Percentiles rank a stretch among this genome's conserved stretches.
phyloP scores from a whole-genome alignment of 495 filamentous ascomycete genomes.

The Letharia lupina region DNA sequence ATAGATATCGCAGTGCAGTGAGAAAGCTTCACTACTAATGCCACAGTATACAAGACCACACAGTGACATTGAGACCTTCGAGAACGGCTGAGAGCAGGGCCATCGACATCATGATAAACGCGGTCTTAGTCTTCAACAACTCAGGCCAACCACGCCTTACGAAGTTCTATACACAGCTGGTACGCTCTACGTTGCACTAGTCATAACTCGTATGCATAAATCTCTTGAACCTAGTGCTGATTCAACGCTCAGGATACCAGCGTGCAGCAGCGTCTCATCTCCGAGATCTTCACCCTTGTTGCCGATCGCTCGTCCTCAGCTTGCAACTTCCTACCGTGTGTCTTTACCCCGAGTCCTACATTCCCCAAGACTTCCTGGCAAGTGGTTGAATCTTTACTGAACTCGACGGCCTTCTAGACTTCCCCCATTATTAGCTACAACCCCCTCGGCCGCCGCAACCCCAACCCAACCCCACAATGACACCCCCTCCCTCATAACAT shows the following conservation, averaged over 20 bases:
- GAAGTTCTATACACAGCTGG: conserved; percentile 98
- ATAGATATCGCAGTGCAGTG: not conserved
- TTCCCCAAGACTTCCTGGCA: not conserved
- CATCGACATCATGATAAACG: conserved; percentile 79
- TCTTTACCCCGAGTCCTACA: not conserved
- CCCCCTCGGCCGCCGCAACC: conserved; percentile 35
- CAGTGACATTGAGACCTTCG: not conserved
- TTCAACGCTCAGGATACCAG: conserved; percentile 63
- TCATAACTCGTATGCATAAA: not conserved
- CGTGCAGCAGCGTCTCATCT: conserved; percentile 91
- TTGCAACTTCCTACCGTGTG: conserved; percentile 87
- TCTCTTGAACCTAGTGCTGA: conserved; percentile 5
- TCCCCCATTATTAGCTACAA: conserved; percentile 59
- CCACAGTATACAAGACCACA: not conserved
- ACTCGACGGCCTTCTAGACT: conserved; percentile 36
- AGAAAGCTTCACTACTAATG: not conserved
- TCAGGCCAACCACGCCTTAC: conserved; percentile 91
- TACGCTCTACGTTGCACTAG: conserved; percentile 32
- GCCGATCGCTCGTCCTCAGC: conserved; percentile 76
- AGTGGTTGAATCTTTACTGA: not conserved
- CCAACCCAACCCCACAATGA: conserved; percentile 60
- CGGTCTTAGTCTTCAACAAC: conserved; percentile 97
- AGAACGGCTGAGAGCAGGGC: conserved; percentile 6
- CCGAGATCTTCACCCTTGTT: conserved; percentile 96
- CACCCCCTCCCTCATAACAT: conserved; percentile 89